phyloP scores from a whole-genome alignment of 2,329 filamentous ascomycete genomes.

The Fusarium verrucosum region DNA sequence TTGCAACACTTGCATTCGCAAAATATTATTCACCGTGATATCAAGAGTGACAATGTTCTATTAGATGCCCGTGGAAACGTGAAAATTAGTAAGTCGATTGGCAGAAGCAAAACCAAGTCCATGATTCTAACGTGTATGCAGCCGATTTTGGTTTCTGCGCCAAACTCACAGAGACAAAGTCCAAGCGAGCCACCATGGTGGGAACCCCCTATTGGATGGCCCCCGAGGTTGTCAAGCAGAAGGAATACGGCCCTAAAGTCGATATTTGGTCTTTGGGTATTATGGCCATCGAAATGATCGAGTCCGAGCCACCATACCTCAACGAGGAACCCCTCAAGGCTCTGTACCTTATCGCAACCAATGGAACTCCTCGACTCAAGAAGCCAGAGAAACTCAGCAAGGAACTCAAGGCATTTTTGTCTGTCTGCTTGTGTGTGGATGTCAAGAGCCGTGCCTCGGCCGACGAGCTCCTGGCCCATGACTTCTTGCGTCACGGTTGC shows the following conservation, averaged over 20 bases:
- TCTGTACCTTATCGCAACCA: slow-evolving; percentile 96
- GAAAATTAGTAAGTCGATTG: slow-evolving; percentile 82
- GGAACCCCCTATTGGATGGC: slow-evolving; percentile 99
- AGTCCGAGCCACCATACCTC: slow-evolving; percentile 95
- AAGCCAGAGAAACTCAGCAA: slow-evolving; percentile 98
- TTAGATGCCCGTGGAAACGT: slow-evolving; percentile 94
- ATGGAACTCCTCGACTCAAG: slow-evolving; percentile 95
- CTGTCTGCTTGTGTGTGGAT: slow-evolving; percentile 95
- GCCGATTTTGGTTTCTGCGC: slow-evolving; percentile 99
- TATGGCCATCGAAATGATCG: slow-evolving; percentile 99
- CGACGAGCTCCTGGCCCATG: slow-evolving; percentile 86
- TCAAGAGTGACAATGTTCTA: slow-evolving; percentile 98
- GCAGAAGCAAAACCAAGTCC: not conserved
- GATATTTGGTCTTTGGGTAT: slow-evolving; percentile 99
- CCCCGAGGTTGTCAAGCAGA: slow-evolving; percentile 98
- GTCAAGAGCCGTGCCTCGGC: slow-evolving; percentile 94
- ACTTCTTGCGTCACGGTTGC: slow-evolving; percentile 94
- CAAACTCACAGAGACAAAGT: slow-evolving; percentile 96
- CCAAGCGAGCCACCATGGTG: slow-evolving; percentile 98
- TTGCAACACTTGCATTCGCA: slow-evolving; percentile 93
- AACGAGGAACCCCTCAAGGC: slow-evolving; percentile 98
- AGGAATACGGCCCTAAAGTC: slow-evolving; percentile 97
- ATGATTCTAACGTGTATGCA: slow-evolving; percentile 50
- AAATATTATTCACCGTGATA: slow-evolving; percentile 98
- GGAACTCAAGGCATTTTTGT: slow-evolving; percentile 96